A percentile compares a stretch with the other conserved stretches of the same genome.
These are phyloP conservation scores for Aspergillus intermedius DNA, from an alignment of 2,329 filamentous ascomycete genomes.

Conservation along the genomic window DNA sequence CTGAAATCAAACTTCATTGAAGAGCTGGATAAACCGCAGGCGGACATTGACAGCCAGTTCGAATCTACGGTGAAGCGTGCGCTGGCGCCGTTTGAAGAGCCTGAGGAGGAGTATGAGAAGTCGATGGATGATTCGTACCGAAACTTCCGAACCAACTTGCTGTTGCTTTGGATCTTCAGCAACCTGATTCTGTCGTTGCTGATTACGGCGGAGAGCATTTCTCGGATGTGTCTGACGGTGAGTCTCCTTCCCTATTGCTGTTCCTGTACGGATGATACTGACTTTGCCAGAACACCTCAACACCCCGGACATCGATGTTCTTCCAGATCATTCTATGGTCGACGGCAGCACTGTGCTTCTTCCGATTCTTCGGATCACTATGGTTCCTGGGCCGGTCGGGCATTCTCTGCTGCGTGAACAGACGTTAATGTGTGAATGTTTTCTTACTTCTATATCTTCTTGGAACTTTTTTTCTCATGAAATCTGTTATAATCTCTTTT, in stretches of 20 bases:
- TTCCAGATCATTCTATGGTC: constrained; percentile 86
- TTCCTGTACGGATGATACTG: neutral
- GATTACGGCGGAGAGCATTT: constrained; percentile 80
- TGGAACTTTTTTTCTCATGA: neutral
- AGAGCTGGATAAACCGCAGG: constrained; percentile 90
- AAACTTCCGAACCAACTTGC: constrained; percentile 91
- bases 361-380: constrained; percentile 81
- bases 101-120: constrained; percentile 69
- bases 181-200: constrained; percentile 76
- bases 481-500: neutral
- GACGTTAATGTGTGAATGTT: constrained; percentile 45
- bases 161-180: constrained; percentile 87
- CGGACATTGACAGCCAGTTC: constrained; percentile 94
- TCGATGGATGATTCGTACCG: constrained; percentile 96
- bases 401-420: constrained; percentile 89
- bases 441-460: neutral
- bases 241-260: constrained; percentile 37
- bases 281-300: constrained; percentile 52
- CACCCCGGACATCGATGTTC: constrained; percentile 71
- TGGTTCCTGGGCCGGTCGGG: constrained; percentile 94
- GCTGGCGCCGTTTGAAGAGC: constrained; percentile 70
- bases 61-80: constrained; percentile 91
- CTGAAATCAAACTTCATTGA: constrained; percentile 81
- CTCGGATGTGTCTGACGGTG: constrained; percentile 76
- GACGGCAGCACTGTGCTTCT: constrained; percentile 71